Evolutionary conservation across 169 alveolate genomes (phyloP).

Genomic region (Miamiensis avidus): DNA sequence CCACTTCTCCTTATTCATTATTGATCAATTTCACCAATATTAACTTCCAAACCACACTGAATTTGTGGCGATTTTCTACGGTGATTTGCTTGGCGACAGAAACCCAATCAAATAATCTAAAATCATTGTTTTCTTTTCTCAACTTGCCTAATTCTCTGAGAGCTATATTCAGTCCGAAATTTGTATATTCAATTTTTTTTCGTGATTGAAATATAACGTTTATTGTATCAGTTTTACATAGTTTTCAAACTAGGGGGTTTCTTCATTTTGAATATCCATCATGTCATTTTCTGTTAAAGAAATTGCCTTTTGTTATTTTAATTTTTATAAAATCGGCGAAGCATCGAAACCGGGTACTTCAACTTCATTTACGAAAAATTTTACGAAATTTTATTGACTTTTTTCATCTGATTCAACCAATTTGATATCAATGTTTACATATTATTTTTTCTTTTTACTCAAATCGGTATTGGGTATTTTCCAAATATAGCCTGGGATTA

Average conservation of each 20-base stretch:
- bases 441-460: background rate
- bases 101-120: background rate
- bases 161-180: background rate
- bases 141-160: no score
- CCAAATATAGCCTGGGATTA: background rate
- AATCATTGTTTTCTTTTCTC: background rate
- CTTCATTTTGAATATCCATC: no score
- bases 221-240: no score
- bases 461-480: background rate
- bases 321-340: background rate
- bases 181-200: no score
- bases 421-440: background rate
- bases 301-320: background rate
- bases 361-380: background rate
- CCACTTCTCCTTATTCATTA: background rate
- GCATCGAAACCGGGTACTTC: background rate
- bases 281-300: no score
- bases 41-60: background rate
- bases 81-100: no score
- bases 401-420: background rate
- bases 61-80: background rate
- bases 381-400: background rate
- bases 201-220: no score
- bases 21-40: background rate
- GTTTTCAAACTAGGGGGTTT: no score